phyloP scores from a whole-genome alignment of 148 eudicot species.

The Heliosperma pusillum region DNA sequence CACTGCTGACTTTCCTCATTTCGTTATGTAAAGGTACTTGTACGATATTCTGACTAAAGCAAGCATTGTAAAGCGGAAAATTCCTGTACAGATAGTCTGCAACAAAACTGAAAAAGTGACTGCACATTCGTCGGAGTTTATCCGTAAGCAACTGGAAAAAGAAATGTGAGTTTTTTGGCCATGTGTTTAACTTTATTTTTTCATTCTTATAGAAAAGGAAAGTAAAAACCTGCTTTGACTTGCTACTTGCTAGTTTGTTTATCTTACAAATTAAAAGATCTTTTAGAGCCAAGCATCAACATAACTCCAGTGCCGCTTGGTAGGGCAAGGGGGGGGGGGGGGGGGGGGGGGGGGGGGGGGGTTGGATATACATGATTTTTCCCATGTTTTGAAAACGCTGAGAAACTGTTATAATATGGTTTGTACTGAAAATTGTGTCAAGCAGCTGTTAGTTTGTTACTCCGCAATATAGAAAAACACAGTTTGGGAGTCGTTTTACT shows the following conservation, averaged over 20 bases:
- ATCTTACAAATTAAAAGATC: background rate
- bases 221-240: too few relatives aligned
- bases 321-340: background rate
- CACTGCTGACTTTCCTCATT: conserved; percentile 5
- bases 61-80: conserved; percentile 64
- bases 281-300: background rate
- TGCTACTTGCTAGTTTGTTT: background rate
- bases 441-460: background rate
- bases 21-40: conserved; percentile 54
- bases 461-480: background rate
- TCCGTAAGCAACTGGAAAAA: conserved; percentile 91
- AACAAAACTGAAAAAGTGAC: conserved; percentile 92
- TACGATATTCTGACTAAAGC: conserved; percentile 83
- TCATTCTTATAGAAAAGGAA: background rate
- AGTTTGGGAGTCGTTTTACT: too few relatives aligned
- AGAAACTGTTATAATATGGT: background rate
- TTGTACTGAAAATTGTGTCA: background rate
- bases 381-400: background rate
- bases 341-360: background rate
- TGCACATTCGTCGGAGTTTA: conserved; percentile 90
- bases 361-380: background rate
- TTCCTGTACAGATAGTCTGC: conserved; percentile 78
- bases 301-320: background rate
- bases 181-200: background rate
- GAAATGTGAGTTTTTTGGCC: conserved; percentile 57